These are phyloP conservation scores for Dillenia suffruticosa DNA, from an alignment of 164 flowering plant species.

Conservation along the genomic window DNA sequence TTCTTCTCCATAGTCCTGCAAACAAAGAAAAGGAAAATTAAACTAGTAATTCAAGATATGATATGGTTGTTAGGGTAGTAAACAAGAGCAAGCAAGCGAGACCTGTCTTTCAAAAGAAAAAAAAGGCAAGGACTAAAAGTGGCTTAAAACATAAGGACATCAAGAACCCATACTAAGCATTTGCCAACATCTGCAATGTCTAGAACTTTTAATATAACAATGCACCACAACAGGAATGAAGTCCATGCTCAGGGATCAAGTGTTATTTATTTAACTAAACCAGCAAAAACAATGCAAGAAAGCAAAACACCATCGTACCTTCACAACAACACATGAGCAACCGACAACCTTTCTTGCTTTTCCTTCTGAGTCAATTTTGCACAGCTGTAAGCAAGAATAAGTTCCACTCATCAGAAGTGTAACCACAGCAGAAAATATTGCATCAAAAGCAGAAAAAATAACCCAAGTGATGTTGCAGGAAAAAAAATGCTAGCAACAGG, in stretches of 20 bases:
- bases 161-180: too few relatives aligned
- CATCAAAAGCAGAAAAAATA: neutral
- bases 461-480: neutral
- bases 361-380: slow-evolving; percentile 88
- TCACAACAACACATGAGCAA: slow-evolving; percentile 72
- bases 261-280: too few relatives aligned
- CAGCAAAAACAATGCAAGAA: neutral
- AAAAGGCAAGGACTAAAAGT: neutral
- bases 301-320: slow-evolving; percentile 31
- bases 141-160: neutral
- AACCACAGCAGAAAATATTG: neutral
- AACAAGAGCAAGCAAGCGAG: too few relatives aligned
- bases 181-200: too few relatives aligned
- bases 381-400: slow-evolving; percentile 38
- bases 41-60: too few relatives aligned
- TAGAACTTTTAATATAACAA: too few relatives aligned
- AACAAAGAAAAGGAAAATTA: neutral
- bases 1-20: slow-evolving; percentile 64
- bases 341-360: slow-evolving; percentile 85
- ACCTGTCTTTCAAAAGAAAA: neutral
- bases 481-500: neutral
- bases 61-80: too few relatives aligned
- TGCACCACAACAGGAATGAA: too few relatives aligned
- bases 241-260: too few relatives aligned
- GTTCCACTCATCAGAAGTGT: neutral